Evolutionary conservation across 1,139 yeast genomes (phyloP).

Genomic region (Trichomonascaceae sp.): DNA sequence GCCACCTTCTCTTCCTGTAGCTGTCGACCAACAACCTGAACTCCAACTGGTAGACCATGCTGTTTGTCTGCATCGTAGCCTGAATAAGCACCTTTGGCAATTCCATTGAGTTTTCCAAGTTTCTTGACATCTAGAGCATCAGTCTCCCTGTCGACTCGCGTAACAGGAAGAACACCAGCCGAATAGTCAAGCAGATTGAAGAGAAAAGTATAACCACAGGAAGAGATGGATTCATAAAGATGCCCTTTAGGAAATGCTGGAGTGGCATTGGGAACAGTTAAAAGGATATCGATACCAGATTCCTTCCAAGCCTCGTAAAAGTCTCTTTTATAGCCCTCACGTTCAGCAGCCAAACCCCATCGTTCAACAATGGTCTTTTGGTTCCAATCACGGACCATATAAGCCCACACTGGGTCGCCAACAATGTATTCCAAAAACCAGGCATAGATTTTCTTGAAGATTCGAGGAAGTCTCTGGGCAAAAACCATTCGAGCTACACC

Average conservation of each 20-base stretch:
- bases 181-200: constrained; percentile 56
- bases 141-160: constrained; percentile 43
- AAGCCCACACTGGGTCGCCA: constrained; percentile 37
- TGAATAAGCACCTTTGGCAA: constrained; percentile 37
- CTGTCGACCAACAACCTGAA: constrained; percentile 55
- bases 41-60: constrained; percentile 61
- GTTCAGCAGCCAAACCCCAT: constrained; percentile 35
- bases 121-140: constrained; percentile 38
- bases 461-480: constrained; percentile 34
- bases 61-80: constrained; percentile 50
- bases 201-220: constrained; percentile 50
- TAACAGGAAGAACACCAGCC: constrained; percentile 55
- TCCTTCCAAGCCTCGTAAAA: constrained; percentile 35
- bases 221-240: constrained; percentile 32
- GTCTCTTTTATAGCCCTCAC: constrained; percentile 35
- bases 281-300: constrained; percentile 34
- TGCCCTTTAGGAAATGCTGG: constrained; percentile 38
- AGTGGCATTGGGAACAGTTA: constrained; percentile 39
- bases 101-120: constrained; percentile 32
- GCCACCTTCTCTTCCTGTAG: constrained; percentile 59
- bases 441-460: constrained; percentile 33
- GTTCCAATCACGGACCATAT: constrained; percentile 36
- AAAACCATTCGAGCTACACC: constrained; percentile 33
- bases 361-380: constrained; percentile 35
- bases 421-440: constrained; percentile 32